Conservation (phyloP, 768 basidiomycete species). For the Tremella fuciformis region DNA sequence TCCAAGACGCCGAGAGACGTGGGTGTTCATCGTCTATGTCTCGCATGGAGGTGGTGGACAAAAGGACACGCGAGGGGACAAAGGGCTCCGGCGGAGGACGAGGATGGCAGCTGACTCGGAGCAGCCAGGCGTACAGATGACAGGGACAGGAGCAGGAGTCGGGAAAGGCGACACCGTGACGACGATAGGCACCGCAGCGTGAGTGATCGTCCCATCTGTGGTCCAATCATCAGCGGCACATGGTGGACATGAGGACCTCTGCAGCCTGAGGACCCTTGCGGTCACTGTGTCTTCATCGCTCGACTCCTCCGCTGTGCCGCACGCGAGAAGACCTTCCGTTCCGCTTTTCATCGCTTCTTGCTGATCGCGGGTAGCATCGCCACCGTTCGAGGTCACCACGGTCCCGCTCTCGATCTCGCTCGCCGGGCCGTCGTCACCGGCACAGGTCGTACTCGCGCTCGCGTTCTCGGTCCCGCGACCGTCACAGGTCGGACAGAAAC, state of each 20-base stretch:
- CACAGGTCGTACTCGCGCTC: constrained; percentile 55
- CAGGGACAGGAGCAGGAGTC: constrained; percentile 36
- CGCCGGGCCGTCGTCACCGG: constrained; percentile 39
- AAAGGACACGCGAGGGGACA: constrained; percentile 2
- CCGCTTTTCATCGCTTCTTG: background rate
- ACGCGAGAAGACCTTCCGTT: background rate
- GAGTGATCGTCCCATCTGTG: constrained; percentile 53
- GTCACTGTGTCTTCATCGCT: constrained; percentile 4
- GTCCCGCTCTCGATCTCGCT: constrained; percentile 53
- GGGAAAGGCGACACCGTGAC: constrained; percentile 46
- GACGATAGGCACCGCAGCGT: constrained; percentile 55
- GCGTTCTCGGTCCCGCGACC: constrained; percentile 60
- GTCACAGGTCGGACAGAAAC: constrained; percentile 16
- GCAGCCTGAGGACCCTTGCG: constrained; percentile 19
- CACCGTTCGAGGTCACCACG: constrained; percentile 55
- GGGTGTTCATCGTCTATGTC: constrained; percentile 11
- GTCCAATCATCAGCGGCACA: background rate
- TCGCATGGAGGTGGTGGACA: constrained; percentile 13
- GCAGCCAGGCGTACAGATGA: constrained; percentile 20
- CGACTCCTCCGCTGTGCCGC: too few relatives aligned
- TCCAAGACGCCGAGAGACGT: constrained; percentile 34
- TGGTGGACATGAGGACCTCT: too few relatives aligned
- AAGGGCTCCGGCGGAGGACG: background rate
- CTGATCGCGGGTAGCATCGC: constrained; percentile 55
- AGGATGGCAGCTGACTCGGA: background rate